Percentiles rank a stretch among this genome's conserved stretches.
phyloP scores from a whole-genome alignment of 306 rosid species.

The Quercus aquifolioides region DNA sequence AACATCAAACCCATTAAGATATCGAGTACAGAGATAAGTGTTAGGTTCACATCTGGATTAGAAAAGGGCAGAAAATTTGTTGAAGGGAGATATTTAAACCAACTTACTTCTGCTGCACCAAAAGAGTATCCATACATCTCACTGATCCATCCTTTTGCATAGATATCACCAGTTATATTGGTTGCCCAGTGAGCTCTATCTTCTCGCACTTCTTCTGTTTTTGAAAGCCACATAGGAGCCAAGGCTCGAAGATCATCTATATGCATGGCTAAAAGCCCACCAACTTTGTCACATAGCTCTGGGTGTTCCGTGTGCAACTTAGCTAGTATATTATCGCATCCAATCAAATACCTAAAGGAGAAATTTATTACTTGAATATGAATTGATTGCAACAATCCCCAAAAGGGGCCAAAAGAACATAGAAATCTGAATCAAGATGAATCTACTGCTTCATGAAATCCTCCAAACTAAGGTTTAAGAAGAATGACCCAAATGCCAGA shows the following conservation, averaged over 20 bases:
- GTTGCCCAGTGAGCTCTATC: slow-evolving; percentile 92
- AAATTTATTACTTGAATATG: slow-evolving; percentile 9
- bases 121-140: slow-evolving; percentile 99
- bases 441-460: slow-evolving; percentile 11
- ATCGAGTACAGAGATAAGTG: neutral
- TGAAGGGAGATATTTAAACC: neutral
- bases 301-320: slow-evolving; percentile 84
- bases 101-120: slow-evolving; percentile 94
- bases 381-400: slow-evolving; percentile 11
- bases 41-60: neutral
- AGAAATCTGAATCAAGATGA: neutral
- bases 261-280: slow-evolving; percentile 93
- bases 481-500: slow-evolving; percentile 1
- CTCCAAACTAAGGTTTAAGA: slow-evolving; percentile 21
- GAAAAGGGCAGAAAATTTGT: neutral
- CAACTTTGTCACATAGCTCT: slow-evolving; percentile 95
- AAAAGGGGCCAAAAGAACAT: slow-evolving; percentile 19
- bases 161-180: slow-evolving; percentile 91
- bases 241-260: slow-evolving; percentile 80
- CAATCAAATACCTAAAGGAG: slow-evolving; percentile 73
- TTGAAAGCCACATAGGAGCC: slow-evolving; percentile 99
- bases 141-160: slow-evolving; percentile 93
- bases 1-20: slow-evolving; percentile 1
- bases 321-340: slow-evolving; percentile 88
- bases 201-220: slow-evolving; percentile 95